Base-by-base conservation (phyloP, 495 filamentous ascomycete genomes). In the Trypethelium eluteriae region DNA sequence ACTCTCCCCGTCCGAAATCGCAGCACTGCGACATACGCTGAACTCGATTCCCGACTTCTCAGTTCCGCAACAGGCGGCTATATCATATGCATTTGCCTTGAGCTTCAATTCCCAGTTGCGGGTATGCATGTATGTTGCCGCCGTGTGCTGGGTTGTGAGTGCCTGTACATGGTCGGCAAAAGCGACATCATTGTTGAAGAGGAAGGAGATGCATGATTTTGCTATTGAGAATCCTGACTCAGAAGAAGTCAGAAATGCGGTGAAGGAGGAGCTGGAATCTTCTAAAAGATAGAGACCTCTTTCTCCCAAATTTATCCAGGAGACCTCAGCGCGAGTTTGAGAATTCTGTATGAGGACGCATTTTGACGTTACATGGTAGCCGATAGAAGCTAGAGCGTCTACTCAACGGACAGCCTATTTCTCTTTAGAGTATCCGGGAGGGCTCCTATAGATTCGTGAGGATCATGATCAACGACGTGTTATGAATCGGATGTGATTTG, bases 41-140 rank as follows among this genome's bases (percentile, higher is more conserved):
- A 57, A 62, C 12, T 35, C 36, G 41, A 67, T 67, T 14, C 32
- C 53, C n/a, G 38, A 57, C 39, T 62, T 67, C 57, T 36, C 65
- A 10, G n/a, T 61, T n/a, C 38, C n/a, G 38, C 38, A 67, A 61
- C 65, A 67, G 16, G 25, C 18, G n/a, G 39, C 62, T 14, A 61
- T 67, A 34, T 39, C 53, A 32, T 14, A 39, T n/a, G 56, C 62
- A 38, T 67, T 44, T 47, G 65, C 53, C 65, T n/a, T 62, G 44
- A 61, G 53, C 11, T 67, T 67, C 65, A 67, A 57, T 32, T 18
- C 39, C 11, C 36, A 67, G 39, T 62, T 67, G 38, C 50, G 57
- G 57, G 53, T 67, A 14, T 39, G 53, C 35, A 67, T 46, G 53
- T 67, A 67, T 46, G 41, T 67, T 47, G 50, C 65, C 10, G 65